Base-by-base conservation (phyloP, 2,329 filamentous ascomycete genomes). In the Epichloe festucae region DNA sequence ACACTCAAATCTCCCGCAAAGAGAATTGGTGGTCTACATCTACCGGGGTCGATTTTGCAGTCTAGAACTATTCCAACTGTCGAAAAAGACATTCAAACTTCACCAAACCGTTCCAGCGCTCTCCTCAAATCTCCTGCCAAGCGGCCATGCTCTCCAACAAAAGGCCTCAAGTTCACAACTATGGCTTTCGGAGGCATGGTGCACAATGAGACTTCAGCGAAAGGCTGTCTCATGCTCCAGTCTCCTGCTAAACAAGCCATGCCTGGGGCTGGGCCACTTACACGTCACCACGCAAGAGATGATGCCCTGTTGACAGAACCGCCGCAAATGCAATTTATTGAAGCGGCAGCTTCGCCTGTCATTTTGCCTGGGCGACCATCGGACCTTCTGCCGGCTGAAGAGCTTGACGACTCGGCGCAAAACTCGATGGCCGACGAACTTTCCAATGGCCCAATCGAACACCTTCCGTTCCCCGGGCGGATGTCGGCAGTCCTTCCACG, bases 1-100 rank as follows among this genome's bases (percentile, higher is more conserved):
- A 65, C 72, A 0, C 67, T 82, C 61, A 78, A 72, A 55, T 77
- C 76, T 2, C 78, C 79, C 0, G 75, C 79, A 1, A 79, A 77
- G 60, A 63, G 64, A 35, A 65, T 67, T 31, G 62, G 62, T 12
- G 52, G 59, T 19, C 51, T 64, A 44, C 53, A 60, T 15, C 56
- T 69, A 6, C 65, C 64, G 11, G 63, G 62, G 6, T 66, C 69
- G n/a, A 57, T 62, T 46, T 52, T 67, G 52, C 68, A 66, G 48
- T 50, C 60, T 4, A 46, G 17, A 35, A 17, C 52, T 2, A 52
- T 51, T n/a, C 49, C 54, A 15, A 40, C 40, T 11, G 49, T 48
- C 1, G 53, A 56, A 1, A 53, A 58, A n/a, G 27, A 52, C 12
- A 58, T 45, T 35, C 58, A 59, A 6, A 47, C 53, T 6, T 63